Evolutionary conservation across 2,329 filamentous ascomycete species (phyloP).

Genomic region (Penicillium olsonii): DNA sequence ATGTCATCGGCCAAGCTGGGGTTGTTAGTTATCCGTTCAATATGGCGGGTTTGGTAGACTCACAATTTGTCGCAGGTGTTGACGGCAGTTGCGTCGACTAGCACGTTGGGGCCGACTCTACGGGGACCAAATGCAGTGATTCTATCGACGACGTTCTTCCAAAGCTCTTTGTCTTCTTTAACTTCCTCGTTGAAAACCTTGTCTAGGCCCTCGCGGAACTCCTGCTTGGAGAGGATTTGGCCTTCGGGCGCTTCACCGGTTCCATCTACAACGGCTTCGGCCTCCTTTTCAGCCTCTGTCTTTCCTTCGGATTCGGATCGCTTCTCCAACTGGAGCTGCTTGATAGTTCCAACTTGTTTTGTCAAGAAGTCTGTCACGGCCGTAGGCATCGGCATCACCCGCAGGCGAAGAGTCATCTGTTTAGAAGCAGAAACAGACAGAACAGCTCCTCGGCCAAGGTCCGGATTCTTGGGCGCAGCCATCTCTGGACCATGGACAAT

Average conservation of each 20-base stretch:
- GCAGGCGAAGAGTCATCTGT: constrained; percentile 74
- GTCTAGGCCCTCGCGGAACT: constrained; percentile 75
- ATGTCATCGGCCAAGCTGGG: constrained; percentile 42
- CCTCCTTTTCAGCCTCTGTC: constrained; percentile 40
- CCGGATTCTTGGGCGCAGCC: constrained; percentile 81
- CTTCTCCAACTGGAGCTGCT: constrained; percentile 72
- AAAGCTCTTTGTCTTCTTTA: constrained; percentile 73
- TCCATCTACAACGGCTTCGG: constrained; percentile 54
- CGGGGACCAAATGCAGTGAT: constrained; percentile 90
- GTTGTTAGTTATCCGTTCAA: background rate
- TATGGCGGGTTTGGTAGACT: constrained; percentile 28
- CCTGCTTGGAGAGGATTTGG: constrained; percentile 66
- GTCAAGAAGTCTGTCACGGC: constrained; percentile 81
- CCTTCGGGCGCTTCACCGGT: constrained; percentile 58
- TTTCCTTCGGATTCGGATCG: constrained; percentile 53
- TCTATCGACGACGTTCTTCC: constrained; percentile 74
- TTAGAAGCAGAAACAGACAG: constrained; percentile 78
- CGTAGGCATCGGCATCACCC: constrained; percentile 75
- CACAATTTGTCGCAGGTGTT: constrained; percentile 74
- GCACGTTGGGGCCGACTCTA: constrained; percentile 80
- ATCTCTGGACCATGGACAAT: constrained; percentile 88
- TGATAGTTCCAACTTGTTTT: constrained; percentile 78
- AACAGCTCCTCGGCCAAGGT: constrained; percentile 80
- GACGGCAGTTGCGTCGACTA: constrained; percentile 78
- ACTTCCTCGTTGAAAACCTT: constrained; percentile 64